Conservation (phyloP, 2,329 filamentous ascomycete genomes). For the Dothiorella sarmentorum region DNA sequence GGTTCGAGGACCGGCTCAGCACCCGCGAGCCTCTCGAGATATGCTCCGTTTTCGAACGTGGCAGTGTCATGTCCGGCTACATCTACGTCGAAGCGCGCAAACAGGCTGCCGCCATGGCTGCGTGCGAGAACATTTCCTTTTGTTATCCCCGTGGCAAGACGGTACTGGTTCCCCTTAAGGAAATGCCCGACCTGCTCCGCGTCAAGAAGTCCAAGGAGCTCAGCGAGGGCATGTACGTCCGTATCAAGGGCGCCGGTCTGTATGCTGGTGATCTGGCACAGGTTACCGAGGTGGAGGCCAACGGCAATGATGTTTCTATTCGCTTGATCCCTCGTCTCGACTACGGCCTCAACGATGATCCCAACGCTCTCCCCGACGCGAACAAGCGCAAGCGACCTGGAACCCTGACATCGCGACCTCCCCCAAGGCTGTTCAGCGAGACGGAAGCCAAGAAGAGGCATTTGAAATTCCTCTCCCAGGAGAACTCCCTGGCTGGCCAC, state of each 20-base stretch:
- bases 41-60: conserved; percentile 88
- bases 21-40: conserved; percentile 81
- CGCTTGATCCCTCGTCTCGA: conserved; percentile 87
- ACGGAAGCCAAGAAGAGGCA: conserved; percentile 87
- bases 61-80: conserved; percentile 80
- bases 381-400: conserved; percentile 83
- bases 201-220: conserved; percentile 79
- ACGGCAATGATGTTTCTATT: conserved; percentile 83
- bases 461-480: conserved; percentile 57
- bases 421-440: conserved; percentile 89
- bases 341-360: conserved; percentile 84
- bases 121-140: conserved; percentile 79
- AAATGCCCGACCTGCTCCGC: conserved; percentile 94
- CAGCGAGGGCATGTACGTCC: conserved; percentile 86
- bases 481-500: conserved; percentile 57
- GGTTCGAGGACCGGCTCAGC: conserved; percentile 73
- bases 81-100: conserved; percentile 91
- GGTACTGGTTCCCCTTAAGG: conserved; percentile 87
- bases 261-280: conserved; percentile 89
- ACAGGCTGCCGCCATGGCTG: conserved; percentile 79
- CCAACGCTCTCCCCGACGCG: conserved; percentile 42
- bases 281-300: conserved; percentile 87
- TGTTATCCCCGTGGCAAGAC: conserved; percentile 86
- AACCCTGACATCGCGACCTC: conserved; percentile 58
- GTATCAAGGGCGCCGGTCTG: conserved; percentile 73